Evolutionary conservation across 169 alveolate genomes (phyloP).

Genomic region (Eimeria sp.): DNA sequence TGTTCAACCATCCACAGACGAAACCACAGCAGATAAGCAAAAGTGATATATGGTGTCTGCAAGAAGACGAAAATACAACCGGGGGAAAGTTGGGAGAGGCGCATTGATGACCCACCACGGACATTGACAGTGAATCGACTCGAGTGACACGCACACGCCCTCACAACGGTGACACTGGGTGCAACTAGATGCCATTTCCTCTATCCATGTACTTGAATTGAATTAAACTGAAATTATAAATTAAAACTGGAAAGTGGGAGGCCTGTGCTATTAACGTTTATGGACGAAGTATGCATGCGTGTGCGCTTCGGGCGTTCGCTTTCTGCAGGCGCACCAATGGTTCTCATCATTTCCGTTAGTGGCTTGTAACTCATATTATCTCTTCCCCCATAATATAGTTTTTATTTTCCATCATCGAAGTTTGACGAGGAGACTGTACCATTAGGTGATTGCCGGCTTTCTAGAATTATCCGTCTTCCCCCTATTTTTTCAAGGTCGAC

Average conservation of each 20-base stretch:
- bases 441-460: neutral
- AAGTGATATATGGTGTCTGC: neutral
- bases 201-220: neutral
- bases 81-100: neutral
- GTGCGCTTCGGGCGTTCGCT: slow-evolving; percentile 46
- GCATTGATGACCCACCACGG: neutral
- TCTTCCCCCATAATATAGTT: neutral
- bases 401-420: neutral
- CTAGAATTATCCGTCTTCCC: neutral
- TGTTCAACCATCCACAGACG: neutral
- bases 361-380: neutral
- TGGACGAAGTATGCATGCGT: neutral
- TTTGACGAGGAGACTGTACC: neutral
- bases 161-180: neutral
- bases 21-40: neutral
- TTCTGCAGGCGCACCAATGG: slow-evolving; percentile 47
- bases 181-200: neutral
- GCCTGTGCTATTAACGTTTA: neutral
- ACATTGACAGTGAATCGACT: neutral
- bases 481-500: neutral
- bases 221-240: neutral
- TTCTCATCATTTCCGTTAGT: neutral
- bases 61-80: neutral
- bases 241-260: neutral
- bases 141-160: neutral